phyloP scores from a whole-genome alignment of 2,329 filamentous ascomycete genomes.

The Calonectria pseudoreteaudii region DNA sequence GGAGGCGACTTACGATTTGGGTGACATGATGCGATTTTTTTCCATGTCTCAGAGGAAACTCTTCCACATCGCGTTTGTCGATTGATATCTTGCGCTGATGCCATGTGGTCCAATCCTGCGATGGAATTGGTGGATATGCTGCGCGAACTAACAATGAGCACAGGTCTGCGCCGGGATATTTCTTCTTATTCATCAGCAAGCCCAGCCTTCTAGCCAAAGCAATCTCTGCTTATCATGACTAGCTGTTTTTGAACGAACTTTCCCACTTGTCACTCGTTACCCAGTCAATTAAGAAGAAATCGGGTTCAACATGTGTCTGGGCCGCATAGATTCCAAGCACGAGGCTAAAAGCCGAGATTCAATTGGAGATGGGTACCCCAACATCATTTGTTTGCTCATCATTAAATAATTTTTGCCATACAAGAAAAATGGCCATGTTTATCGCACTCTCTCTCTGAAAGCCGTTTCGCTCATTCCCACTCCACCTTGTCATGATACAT shows the following conservation, averaged over 20 bases:
- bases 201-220: too few relatives aligned
- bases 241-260: too few relatives aligned
- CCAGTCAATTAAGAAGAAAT: background rate
- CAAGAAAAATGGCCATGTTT: background rate
- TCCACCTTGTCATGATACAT: background rate
- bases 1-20: background rate
- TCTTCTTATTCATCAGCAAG: background rate
- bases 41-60: background rate
- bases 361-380: background rate
- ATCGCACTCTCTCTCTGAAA: background rate
- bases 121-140: conserved; percentile 5
- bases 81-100: conserved; percentile 1
- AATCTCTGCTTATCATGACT: too few relatives aligned
- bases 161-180: background rate
- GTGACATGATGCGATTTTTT: background rate
- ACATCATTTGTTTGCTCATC: too few relatives aligned
- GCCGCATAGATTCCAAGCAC: too few relatives aligned
- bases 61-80: background rate
- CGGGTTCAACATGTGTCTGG: background rate
- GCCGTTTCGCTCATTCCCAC: background rate
- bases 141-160: background rate
- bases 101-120: conserved; percentile 9
- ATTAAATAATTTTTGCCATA: background rate
- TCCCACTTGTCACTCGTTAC: background rate
- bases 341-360: background rate